Percentiles rank a stretch among this genome's conserved stretches.
Conservation (phyloP, 2,329 filamentous ascomycete species). For the Cadophora gregata region DNA sequence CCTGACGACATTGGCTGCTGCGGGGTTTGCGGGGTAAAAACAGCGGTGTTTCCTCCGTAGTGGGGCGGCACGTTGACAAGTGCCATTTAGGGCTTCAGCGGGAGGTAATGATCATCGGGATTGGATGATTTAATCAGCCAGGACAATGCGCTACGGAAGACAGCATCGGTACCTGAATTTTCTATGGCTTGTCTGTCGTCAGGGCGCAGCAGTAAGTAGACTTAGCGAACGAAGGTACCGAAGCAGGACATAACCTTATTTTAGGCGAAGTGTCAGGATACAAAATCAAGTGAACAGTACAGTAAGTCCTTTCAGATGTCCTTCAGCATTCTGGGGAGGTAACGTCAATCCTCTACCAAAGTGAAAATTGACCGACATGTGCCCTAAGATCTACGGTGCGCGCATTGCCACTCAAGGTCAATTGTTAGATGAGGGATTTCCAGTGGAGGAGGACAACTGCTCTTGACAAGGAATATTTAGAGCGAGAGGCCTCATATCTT, state of each 20-base stretch:
- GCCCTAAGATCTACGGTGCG: too few species aligned
- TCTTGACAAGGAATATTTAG: too few species aligned
- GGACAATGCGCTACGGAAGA: not conserved
- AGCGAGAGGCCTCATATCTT: too few species aligned
- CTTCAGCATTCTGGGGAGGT: not conserved
- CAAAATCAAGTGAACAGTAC: not conserved
- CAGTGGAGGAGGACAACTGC: too few species aligned
- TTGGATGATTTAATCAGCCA: not conserved
- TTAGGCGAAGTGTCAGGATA: not conserved
- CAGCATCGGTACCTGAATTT: not conserved
- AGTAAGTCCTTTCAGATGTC: not conserved
- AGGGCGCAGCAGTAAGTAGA: not conserved
- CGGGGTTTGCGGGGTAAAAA: slow-evolving; percentile 8
- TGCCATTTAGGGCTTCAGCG: not conserved
- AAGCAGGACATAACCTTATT: not conserved
- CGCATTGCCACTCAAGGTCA: too few species aligned
- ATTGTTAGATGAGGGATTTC: too few species aligned
- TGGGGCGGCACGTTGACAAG: not conserved
- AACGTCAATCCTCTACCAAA: not conserved
- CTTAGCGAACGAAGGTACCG: not conserved
- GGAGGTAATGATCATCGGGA: not conserved
- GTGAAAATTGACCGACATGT: not conserved
- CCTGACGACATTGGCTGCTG: slow-evolving; percentile 3
- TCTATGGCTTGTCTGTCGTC: not conserved
- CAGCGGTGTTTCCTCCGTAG: not conserved